A percentile compares a stretch with the other conserved stretches of the same genome.
Conservation (phyloP, 192 early-diverging fungal genomes). For the Umbelopsis sp. region DNA sequence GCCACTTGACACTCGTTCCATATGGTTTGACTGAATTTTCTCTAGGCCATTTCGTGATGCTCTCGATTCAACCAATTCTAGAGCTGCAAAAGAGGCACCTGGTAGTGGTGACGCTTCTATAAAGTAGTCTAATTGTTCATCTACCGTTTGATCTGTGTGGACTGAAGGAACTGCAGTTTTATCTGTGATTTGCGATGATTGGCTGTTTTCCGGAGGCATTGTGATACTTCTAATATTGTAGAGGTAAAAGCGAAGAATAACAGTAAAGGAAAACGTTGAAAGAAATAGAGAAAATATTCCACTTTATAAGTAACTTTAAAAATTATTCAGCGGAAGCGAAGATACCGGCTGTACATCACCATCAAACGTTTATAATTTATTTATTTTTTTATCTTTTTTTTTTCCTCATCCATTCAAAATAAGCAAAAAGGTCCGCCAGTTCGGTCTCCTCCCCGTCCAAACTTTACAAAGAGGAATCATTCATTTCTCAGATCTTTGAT, state of each 20-base stretch:
- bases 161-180: not conserved
- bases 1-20: not conserved
- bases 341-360: not conserved
- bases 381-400: too few relatives aligned
- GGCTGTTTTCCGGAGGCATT: not conserved
- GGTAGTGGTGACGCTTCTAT: conserved; percentile 4
- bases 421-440: not conserved
- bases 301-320: not conserved
- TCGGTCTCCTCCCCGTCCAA: not conserved
- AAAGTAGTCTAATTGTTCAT: not conserved
- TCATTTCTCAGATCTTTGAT: too few relatives aligned
- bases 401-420: not conserved
- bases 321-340: not conserved
- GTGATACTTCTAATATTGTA: not conserved
- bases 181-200: not conserved
- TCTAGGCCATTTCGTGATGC: not conserved
- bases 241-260: not conserved
- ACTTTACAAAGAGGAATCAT: too few relatives aligned
- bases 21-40: not conserved
- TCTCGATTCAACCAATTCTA: conserved; percentile 12
- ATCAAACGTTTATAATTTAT: not conserved
- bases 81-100: not conserved
- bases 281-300: not conserved
- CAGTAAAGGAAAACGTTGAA: not conserved
- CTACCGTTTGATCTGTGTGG: not conserved